Evolutionary conservation across 1,139 yeast genomes (phyloP), one percentile per base, ranked within the genome.

Genomic region (Candida sanyaensis): DNA sequence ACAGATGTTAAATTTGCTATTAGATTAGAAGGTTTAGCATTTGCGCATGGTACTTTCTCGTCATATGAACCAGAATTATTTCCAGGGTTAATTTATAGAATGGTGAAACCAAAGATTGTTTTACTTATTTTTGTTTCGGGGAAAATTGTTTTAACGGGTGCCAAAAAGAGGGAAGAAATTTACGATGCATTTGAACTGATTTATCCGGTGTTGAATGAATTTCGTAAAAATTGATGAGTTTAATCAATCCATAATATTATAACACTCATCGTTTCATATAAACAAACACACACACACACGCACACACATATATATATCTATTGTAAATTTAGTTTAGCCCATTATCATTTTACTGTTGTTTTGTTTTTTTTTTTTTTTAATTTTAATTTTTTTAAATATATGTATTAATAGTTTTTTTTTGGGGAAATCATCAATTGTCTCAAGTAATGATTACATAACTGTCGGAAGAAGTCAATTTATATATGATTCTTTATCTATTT

Each of bases 71-170:
- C 99, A 5, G 99, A 93, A 71, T 77, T 93, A 65, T 93, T 93
- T 70, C 99, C 99, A 4, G 99, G 99, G 64, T 81, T 93, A 61
- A 93, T 93, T 73, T 93, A 93, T 78, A 91, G 99, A 80, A 93
- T 93, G 99, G 99, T 93, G 62, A 93, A 93, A 67, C 99, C 99
- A 23, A 93, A 93, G 68, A 93, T 93, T 71, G 99, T 93, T 51
- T 75, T 93, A 65, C 80, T 93, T 73, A 92, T 93, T 63, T 93
- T 93, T 69, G 99, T 93, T 49, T 88, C 96, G 33, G 99, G 99
- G 41, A 93, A 95, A 70, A 93, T 93, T 71, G 99, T 93, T 50
- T 78, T 93, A 61, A 93, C 99, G 21, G 99, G 99, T 77, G 99
- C 99, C 30, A 93, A 93, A 69, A 98, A 93, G 70, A 88, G 99